Evolutionary conservation across 306 rosid genomes (phyloP).

Genomic region (Cucurbita maxima): DNA sequence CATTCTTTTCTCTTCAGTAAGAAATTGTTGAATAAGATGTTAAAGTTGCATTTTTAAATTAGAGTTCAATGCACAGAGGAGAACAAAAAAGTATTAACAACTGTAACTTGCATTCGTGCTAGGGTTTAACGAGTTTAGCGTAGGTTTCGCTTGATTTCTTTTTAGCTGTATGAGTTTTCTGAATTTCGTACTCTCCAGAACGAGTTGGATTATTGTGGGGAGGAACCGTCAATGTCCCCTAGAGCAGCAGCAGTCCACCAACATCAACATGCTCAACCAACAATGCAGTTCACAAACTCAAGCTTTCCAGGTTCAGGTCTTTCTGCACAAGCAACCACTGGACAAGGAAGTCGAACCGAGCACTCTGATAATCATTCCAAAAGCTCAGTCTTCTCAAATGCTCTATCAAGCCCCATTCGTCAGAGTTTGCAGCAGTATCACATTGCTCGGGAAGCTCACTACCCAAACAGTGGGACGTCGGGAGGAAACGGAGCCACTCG

Average conservation of each 20-base stretch:
- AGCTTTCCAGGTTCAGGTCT: conserved; percentile 42
- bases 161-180: neutral
- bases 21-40: neutral
- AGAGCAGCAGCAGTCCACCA: conserved; percentile 37
- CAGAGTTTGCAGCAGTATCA: conserved; percentile 71
- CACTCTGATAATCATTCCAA: conserved; percentile 54
- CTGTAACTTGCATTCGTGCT: neutral
- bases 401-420: conserved; percentile 68
- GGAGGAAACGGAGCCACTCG: conserved; percentile 35
- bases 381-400: conserved; percentile 67
- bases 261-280: conserved; percentile 48
- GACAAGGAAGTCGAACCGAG: conserved; percentile 50
- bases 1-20: neutral
- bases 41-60: neutral
- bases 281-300: conserved; percentile 29
- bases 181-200: conserved; percentile 25
- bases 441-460: conserved; percentile 36
- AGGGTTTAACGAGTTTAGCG: neutral
- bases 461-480: conserved; percentile 22
- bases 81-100: too few species aligned
- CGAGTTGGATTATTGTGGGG: conserved; percentile 65
- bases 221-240: conserved; percentile 71
- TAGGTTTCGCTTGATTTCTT: too few species aligned
- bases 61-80: neutral
- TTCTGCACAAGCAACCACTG: conserved; percentile 27